A percentile compares a stretch with the other conserved stretches of the same genome.
Evolutionary conservation across 179 eudicot species (phyloP).

Genomic region (Gypsophila paniculata): DNA sequence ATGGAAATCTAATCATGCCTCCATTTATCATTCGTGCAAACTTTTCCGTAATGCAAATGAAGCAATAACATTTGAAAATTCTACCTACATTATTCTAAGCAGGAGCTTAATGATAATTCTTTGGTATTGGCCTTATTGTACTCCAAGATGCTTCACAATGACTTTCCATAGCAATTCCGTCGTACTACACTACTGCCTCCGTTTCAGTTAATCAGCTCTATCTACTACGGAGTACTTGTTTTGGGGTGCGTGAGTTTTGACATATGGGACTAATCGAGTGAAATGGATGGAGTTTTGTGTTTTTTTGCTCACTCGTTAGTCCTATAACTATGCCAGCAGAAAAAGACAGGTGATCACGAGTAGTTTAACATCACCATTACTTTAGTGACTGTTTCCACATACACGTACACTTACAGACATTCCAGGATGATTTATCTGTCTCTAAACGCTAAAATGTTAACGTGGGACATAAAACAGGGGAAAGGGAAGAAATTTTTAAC

Average conservation of each 20-base stretch:
- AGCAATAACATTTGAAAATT: slow-evolving; percentile 18
- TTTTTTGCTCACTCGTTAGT: neutral
- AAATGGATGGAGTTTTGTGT: no score
- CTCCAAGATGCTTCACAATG: slow-evolving; percentile 1
- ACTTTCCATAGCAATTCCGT: neutral
- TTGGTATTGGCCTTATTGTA: neutral
- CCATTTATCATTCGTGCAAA: slow-evolving; percentile 14
- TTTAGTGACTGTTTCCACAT: no score
- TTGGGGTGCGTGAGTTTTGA: no score
- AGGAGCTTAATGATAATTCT: neutral
- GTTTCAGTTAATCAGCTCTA: no score
- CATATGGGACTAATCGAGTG: no score
- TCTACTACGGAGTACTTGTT: no score
- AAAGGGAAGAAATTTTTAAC: neutral
- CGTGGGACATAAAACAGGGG: neutral
- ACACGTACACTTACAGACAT: no score
- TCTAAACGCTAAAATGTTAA: no score
- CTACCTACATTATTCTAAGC: slow-evolving; percentile 12
- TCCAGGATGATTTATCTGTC: no score
- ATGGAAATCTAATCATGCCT: slow-evolving; percentile 25
- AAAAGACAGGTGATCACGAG: neutral
- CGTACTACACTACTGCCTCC: no score
- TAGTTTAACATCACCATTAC: neutral
- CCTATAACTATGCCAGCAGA: neutral
- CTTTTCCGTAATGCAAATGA: slow-evolving; percentile 15